phyloP scores from a whole-genome alignment of 352 stramenopile genomes.

The Phytophthora hybrid region DNA sequence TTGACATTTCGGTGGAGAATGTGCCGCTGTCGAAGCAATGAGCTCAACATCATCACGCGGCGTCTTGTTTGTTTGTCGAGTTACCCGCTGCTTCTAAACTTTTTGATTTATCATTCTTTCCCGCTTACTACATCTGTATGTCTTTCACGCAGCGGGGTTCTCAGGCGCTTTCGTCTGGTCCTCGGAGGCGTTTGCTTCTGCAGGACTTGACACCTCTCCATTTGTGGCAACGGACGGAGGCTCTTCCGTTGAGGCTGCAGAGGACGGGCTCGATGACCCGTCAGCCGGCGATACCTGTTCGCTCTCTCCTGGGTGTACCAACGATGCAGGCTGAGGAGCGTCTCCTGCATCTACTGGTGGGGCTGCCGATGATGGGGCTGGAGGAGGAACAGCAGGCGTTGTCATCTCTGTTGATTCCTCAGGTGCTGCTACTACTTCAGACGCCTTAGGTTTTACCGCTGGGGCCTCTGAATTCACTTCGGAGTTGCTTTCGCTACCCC shows the following conservation, averaged over 20 bases:
- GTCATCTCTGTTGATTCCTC: slow-evolving; percentile 14
- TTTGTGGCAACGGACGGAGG: slow-evolving; percentile 17
- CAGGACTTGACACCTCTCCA: slow-evolving; percentile 19
- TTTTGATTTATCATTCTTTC: slow-evolving; percentile 37
- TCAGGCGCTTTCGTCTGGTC: slow-evolving; percentile 19
- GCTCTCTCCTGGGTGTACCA: slow-evolving; percentile 24
- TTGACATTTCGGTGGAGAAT: slow-evolving; percentile 16
- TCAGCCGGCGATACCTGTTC: neutral
- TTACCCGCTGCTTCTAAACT: slow-evolving; percentile 41
- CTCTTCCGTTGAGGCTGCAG: slow-evolving; percentile 15
- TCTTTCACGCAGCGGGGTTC: slow-evolving; percentile 29
- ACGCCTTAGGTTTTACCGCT: slow-evolving; percentile 10
- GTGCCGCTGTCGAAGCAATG: neutral
- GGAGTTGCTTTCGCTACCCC: slow-evolving; percentile 6
- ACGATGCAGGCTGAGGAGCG: slow-evolving; percentile 16
- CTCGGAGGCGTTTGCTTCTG: slow-evolving; percentile 19
- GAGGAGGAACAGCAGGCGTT: slow-evolving; percentile 4
- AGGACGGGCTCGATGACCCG: slow-evolving; percentile 18
- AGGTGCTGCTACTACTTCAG: neutral
- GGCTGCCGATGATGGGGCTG: slow-evolving; percentile 8
- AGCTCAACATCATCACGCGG: slow-evolving; percentile 20
- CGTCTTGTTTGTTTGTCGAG: slow-evolving; percentile 26
- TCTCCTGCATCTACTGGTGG: slow-evolving; percentile 37
- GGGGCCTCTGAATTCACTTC: slow-evolving; percentile 10
- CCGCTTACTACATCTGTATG: slow-evolving; percentile 9